Conservation (phyloP, 192 early-diverging fungal genomes). For the Haplosporangium gracile region DNA sequence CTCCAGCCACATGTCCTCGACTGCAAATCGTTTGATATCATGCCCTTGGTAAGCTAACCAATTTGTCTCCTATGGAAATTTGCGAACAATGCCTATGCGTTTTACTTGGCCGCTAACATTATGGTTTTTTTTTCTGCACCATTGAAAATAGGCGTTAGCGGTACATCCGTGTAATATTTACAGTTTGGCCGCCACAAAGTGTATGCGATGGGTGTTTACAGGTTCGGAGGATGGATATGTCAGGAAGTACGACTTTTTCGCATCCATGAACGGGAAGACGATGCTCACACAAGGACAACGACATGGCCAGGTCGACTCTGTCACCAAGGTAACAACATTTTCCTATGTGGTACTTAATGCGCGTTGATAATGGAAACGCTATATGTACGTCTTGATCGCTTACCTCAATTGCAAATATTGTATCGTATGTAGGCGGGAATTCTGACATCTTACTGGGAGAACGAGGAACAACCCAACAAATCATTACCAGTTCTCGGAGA, state of each 20-base stretch:
- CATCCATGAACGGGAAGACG: slow-evolving; percentile 85
- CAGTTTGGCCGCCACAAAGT: slow-evolving; percentile 72
- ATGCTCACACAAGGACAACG: slow-evolving; percentile 87
- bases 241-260: slow-evolving; percentile 93
- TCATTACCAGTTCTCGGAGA: slow-evolving; percentile 9
- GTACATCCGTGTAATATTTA: slow-evolving; percentile 79
- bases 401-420: background rate
- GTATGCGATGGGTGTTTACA: slow-evolving; percentile 87
- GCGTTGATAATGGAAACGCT: background rate
- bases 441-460: slow-evolving; percentile 86
- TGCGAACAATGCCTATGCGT: no score
- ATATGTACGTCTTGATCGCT: background rate
- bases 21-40: slow-evolving; percentile 61
- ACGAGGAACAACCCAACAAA: slow-evolving; percentile 76
- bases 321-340: slow-evolving; percentile 71
- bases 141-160: slow-evolving; percentile 63
- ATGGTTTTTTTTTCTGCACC: background rate
- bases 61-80: no score
- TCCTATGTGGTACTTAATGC: no score
- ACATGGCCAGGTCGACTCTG: slow-evolving; percentile 88
- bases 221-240: slow-evolving; percentile 96
- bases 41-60: slow-evolving; percentile 50
- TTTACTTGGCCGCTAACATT: background rate
- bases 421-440: slow-evolving; percentile 69
- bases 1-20: slow-evolving; percentile 54